Evolutionary conservation across 2,329 filamentous ascomycete species (phyloP).

Genomic region (Xylariomycetidae sp.): DNA sequence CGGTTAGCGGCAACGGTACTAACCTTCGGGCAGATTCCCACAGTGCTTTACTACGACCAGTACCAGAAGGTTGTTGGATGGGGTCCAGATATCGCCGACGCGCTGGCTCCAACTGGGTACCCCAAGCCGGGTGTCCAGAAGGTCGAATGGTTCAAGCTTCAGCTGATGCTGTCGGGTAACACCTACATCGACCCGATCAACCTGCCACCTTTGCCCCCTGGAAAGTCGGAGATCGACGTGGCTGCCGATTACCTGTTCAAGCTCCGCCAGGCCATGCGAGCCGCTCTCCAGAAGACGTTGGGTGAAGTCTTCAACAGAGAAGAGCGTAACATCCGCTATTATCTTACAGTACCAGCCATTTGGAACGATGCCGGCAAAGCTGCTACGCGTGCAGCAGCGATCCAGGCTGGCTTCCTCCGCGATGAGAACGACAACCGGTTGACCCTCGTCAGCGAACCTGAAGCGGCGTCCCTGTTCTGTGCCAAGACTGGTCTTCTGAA

Average conservation of each 20-base stretch:
- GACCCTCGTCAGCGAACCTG: conserved; percentile 91
- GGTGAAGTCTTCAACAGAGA: conserved; percentile 97
- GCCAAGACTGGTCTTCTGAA: conserved; percentile 94
- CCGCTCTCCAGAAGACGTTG: conserved; percentile 89
- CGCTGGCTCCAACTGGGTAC: conserved; percentile 91
- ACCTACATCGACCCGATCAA: conserved; percentile 99
- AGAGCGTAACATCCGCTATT: conserved; percentile 96
- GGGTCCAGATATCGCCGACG: conserved; percentile 97
- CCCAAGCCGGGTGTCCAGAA: conserved; percentile 97
- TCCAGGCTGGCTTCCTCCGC: conserved; percentile 91
- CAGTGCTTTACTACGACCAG: conserved; percentile 98
- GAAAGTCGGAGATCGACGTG: conserved; percentile 98
- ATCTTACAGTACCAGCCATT: conserved; percentile 96
- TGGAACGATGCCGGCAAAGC: conserved; percentile 99
- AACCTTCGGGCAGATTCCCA: conserved; percentile 67
- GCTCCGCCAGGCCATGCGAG: conserved; percentile 92
- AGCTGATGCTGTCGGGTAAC: conserved; percentile 97
- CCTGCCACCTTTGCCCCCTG: conserved; percentile 89
- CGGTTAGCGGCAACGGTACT: conserved; percentile 6
- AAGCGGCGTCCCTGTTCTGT: conserved; percentile 95
- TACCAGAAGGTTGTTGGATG: conserved; percentile 99
- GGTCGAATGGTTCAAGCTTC: conserved; percentile 99
- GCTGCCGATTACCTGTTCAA: conserved; percentile 99
- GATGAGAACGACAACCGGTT: conserved; percentile 97
- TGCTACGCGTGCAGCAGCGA: conserved; percentile 88